These are phyloP conservation scores for Asclepias syriaca DNA, from an alignment of 257 asterid genomes.

Conservation along the genomic window DNA sequence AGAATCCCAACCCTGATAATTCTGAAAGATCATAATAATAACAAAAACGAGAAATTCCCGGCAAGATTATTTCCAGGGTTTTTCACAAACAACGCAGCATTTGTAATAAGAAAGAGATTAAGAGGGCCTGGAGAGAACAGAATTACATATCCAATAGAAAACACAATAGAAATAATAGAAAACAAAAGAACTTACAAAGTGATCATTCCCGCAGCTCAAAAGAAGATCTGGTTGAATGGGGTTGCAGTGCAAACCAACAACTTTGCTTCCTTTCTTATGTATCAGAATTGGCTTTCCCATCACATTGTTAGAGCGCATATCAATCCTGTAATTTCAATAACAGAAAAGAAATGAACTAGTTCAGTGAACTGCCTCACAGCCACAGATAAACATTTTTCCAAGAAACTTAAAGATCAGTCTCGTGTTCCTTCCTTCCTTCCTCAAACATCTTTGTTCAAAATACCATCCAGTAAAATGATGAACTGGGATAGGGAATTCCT, in stretches of 20 bases:
- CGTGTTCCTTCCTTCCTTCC: background rate
- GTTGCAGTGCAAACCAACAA: conserved; percentile 90
- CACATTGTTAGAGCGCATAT: conserved; percentile 51
- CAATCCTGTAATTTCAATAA: conserved; percentile 50
- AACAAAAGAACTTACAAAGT: conserved; percentile 52
- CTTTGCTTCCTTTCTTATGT: conserved; percentile 97
- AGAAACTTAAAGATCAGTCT: background rate
- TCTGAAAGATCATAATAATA: background rate
- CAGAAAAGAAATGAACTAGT: background rate
- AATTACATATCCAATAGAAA: background rate
- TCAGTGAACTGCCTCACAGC: background rate
- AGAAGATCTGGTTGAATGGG: conserved; percentile 94
- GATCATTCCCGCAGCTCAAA: conserved; percentile 92
- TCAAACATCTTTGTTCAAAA: background rate
- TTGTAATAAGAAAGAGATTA: background rate
- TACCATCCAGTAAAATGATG: background rate
- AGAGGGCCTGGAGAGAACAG: conserved; percentile 7
- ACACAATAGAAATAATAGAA: conserved; percentile 7
- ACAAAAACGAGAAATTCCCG: background rate
- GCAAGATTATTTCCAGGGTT: background rate
- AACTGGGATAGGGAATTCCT: background rate
- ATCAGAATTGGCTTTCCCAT: conserved; percentile 60
- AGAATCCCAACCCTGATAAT: conserved; percentile 1
- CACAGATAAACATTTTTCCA: background rate
- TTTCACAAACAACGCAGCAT: background rate